These are phyloP conservation scores for Chalciporus piperatus DNA, from an alignment of 768 basidiomycete genomes.

Conservation along the genomic window DNA sequence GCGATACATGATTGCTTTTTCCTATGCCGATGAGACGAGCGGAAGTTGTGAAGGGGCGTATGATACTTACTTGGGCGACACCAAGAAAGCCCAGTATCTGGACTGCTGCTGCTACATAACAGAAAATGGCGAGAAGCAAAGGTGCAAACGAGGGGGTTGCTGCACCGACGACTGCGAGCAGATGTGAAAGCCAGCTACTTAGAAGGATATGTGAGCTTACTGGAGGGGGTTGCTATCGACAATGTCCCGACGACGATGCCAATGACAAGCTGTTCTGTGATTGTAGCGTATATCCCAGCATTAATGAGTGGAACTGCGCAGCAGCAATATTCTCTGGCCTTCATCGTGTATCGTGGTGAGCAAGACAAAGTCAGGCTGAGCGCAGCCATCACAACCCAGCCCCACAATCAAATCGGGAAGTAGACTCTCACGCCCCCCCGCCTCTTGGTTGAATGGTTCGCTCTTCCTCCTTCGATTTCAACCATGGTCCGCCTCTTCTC, in stretches of 20 bases:
- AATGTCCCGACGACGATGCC: slow-evolving; percentile 69
- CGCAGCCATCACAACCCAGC: neutral
- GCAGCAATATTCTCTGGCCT: slow-evolving; percentile 85
- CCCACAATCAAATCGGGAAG: slow-evolving; percentile 11
- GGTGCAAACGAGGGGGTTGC: slow-evolving; percentile 75
- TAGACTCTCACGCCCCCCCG: slow-evolving; percentile 22
- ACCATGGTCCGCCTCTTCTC: slow-evolving; percentile 29
- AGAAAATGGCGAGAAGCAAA: slow-evolving; percentile 70
- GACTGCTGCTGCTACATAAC: slow-evolving; percentile 69
- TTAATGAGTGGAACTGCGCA: slow-evolving; percentile 91
- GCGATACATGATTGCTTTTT: slow-evolving; percentile 61
- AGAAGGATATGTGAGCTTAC: slow-evolving; percentile 43
- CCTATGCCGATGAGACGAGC: slow-evolving; percentile 41
- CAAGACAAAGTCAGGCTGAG: neutral
- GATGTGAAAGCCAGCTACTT: slow-evolving; percentile 7
- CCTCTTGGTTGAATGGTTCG: too few relatives aligned
- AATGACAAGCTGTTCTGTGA: slow-evolving; percentile 73
- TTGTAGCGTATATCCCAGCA: slow-evolving; percentile 79
- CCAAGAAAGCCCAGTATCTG: slow-evolving; percentile 87
- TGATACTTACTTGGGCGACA: slow-evolving; percentile 61
- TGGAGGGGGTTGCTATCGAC: slow-evolving; percentile 72
- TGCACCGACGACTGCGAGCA: slow-evolving; percentile 73
- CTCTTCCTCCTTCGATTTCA: slow-evolving; percentile 15
- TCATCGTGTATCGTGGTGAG: slow-evolving; percentile 42
- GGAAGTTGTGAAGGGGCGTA: neutral